These are phyloP conservation scores for Penicillium hordei DNA, from an alignment of 2,329 filamentous ascomycete genomes.

Conservation along the genomic window DNA sequence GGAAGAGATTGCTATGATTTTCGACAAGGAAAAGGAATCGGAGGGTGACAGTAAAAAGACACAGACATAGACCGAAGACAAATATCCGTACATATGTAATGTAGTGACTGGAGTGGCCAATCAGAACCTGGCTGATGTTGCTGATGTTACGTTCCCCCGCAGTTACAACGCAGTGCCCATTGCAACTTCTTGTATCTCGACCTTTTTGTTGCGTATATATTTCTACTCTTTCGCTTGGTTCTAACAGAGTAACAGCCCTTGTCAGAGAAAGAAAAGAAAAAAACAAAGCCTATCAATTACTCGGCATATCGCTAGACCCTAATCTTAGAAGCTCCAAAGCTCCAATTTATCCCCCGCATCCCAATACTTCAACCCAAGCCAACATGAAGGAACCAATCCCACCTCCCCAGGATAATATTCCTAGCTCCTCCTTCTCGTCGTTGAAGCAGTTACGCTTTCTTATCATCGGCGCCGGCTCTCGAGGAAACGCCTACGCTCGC, in stretches of 20 bases:
- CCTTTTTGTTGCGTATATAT: not conserved
- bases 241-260: not conserved
- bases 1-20: conserved; percentile 25
- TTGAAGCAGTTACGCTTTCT: conserved; percentile 60
- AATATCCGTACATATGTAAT: not conserved
- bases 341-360: not conserved
- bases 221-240: not conserved
- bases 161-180: not conserved
- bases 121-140: not conserved
- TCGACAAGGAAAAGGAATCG: conserved; percentile 10
- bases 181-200: not conserved
- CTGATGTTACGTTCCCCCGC: conserved; percentile 13
- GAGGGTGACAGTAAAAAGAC: not conserved
- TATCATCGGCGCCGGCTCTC: conserved; percentile 78
- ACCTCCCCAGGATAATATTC: conserved; percentile 3
- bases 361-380: not conserved
- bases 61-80: not conserved
- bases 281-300: too few species aligned
- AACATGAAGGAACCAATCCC: conserved; percentile 25
- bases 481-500: conserved; percentile 71
- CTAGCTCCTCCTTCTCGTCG: not conserved
- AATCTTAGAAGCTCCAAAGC: not conserved
- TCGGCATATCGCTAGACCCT: not conserved
- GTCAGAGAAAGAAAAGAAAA: not conserved
- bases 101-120: not conserved